Evolutionary conservation across 1,139 yeast species (phyloP).

Genomic region (Hemisphaericaspora xylanilytica): DNA sequence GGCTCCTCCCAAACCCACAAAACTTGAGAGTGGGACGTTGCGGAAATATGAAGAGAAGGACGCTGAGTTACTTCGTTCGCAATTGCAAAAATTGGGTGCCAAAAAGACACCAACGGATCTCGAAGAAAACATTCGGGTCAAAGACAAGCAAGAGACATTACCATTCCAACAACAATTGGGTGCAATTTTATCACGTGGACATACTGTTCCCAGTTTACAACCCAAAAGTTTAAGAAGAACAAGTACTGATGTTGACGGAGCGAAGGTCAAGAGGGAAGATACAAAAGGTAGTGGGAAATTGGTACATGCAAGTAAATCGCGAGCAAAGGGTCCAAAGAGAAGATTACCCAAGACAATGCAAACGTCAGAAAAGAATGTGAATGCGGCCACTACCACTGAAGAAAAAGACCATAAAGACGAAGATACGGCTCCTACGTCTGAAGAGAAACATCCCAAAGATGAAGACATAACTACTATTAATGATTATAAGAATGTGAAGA

Average conservation of each 20-base stretch:
- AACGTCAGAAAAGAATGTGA: conserved; percentile 1
- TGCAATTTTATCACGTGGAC: conserved; percentile 10
- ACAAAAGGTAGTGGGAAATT: conserved; percentile 27
- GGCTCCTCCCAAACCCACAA: conserved; percentile 9
- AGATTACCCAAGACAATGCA: conserved; percentile 50
- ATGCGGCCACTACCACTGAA: background rate
- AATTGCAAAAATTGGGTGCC: background rate
- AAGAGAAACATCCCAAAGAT: background rate
- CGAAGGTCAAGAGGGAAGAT: conserved; percentile 9
- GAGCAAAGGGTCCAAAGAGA: conserved; percentile 77
- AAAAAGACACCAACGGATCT: background rate
- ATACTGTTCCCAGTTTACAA: conserved; percentile 10
- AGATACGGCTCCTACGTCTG: no score
- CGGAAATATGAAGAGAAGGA: conserved; percentile 24
- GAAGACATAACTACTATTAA: background rate
- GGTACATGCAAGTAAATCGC: conserved; percentile 56
- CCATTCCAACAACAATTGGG: conserved; percentile 12
- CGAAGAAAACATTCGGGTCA: background rate
- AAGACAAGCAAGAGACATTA: background rate
- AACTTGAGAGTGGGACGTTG: conserved; percentile 4
- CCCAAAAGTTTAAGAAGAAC: conserved; percentile 1
- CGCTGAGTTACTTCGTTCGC: conserved; percentile 20
- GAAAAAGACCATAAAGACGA: background rate
- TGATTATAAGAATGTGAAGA: conserved; percentile 11
- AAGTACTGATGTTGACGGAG: conserved; percentile 2